A percentile compares a stretch with the other conserved stretches of the same genome.
phyloP scores from a whole-genome alignment of 768 basidiomycete genomes.

The Termitomyces sp. region DNA sequence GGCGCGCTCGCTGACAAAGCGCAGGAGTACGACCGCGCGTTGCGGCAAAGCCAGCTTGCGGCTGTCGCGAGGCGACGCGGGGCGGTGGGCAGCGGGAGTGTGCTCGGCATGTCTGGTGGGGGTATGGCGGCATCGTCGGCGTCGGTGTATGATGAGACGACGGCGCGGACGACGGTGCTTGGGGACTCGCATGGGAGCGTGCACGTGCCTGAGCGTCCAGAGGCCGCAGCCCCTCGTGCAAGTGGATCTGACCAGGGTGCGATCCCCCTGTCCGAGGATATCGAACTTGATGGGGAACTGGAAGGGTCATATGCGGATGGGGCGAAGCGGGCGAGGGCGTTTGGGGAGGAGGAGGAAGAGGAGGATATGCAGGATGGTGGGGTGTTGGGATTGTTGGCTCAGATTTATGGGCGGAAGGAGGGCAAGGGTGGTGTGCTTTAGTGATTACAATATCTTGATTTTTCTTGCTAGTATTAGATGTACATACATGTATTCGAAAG shows the following conservation, averaged over 20 bases:
- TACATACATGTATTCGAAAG: too few species aligned
- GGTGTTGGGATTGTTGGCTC: constrained; percentile 77
- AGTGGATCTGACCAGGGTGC: constrained; percentile 13
- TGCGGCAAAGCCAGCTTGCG: constrained; percentile 60
- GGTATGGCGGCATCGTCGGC: constrained; percentile 20
- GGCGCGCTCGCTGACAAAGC: constrained; percentile 42
- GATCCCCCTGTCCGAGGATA: constrained; percentile 37
- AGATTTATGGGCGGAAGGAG: constrained; percentile 72
- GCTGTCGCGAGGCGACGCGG: constrained; percentile 42
- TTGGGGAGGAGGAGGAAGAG: constrained; percentile 47
- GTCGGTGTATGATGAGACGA: constrained; percentile 45
- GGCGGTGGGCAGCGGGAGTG: constrained; percentile 32
- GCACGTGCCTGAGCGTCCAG: background rate
- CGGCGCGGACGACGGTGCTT: constrained; percentile 66
- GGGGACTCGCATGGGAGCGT: constrained; percentile 72
- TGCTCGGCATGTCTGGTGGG: constrained; percentile 43
- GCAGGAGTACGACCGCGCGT: constrained; percentile 72
- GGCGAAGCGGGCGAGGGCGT: constrained; percentile 33
- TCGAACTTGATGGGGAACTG: constrained; percentile 46
- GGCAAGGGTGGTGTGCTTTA: constrained; percentile 43
- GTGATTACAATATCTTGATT: background rate
- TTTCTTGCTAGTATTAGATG: too few species aligned
- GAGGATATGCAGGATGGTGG: constrained; percentile 78
- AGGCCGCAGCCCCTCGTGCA: background rate
- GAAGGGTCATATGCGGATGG: constrained; percentile 77